Base-by-base conservation (phyloP, 805 yeast species). In the Nakazawaea siamensis region DNA sequence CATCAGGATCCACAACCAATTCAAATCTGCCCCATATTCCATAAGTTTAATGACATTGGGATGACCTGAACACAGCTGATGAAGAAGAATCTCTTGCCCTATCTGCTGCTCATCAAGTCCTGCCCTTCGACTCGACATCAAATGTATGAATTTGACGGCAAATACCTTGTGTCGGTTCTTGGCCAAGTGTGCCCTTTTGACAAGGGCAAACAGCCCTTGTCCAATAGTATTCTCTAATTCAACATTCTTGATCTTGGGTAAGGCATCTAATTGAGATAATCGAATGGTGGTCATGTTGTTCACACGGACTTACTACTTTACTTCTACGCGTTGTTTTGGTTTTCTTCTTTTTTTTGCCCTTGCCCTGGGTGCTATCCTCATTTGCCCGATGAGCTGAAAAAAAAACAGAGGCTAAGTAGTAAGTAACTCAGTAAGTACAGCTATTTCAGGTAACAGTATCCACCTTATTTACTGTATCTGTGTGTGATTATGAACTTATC, bases 121-220 rank as follows among this genome's bases (percentile, higher is more conserved):
- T 48, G 42, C 55, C 52, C 42, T 53, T 49, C 36, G 45, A 29
- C 19, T 66, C 48, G 55, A 53, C 39, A 25, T 46, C 40, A 20
- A 49, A 50, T 73, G 70, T 19, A 78, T 65, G 46, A 73, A 72
- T 44, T 78, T 78, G 24, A 76, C 63, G 0, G 85, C 85, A 38
- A 74, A 67, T 2, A 68, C 46, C 41, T 57, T 60, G 15, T 49
- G 49, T 1, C 64, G 58, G 24, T 55, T 58, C 11, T 51, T 52
- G 23, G 48, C 52, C 28, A 58, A 39, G 27, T 60, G 58, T 0
- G 78, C 82, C 8, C 58, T 52, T 44, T 74, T 72, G 4, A 77
- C 81, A 35, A 72, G 62, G 2, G 82, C 85, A 60, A 77, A 78
- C 0, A 83, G 64, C 2, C 86, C 86, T 43, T 74, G 76, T 0